These are phyloP conservation scores for Aureobasidium subglaciale DNA, from an alignment of 2,329 filamentous ascomycete species.

Conservation along the genomic window DNA sequence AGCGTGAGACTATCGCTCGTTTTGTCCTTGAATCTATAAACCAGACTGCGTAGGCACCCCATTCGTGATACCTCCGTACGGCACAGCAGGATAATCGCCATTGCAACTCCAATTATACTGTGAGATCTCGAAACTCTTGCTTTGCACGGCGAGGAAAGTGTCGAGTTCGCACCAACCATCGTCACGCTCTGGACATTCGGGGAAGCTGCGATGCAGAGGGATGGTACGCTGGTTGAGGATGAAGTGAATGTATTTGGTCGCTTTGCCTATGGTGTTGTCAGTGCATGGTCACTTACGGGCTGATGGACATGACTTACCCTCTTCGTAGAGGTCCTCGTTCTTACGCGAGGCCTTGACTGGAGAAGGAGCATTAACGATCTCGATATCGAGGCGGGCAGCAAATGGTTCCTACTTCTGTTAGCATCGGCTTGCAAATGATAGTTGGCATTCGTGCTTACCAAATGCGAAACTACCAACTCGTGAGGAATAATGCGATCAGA, in stretches of 20 bases:
- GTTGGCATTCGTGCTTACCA: conserved; percentile 28
- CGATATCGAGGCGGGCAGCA: conserved; percentile 64
- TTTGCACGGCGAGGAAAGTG: conserved; percentile 58
- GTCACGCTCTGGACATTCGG: conserved; percentile 56
- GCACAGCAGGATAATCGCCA: conserved; percentile 45
- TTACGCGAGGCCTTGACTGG: conserved; percentile 52
- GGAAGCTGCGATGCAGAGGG: conserved; percentile 59
- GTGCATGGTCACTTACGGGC: too few relatives aligned
- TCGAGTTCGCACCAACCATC: conserved; percentile 73
- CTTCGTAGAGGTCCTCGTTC: conserved; percentile 39
- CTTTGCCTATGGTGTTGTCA: conserved; percentile 17
- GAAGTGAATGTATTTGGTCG: conserved; percentile 18
- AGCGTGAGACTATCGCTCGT: too few relatives aligned
- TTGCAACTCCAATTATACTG: conserved; percentile 61
- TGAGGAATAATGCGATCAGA: conserved; percentile 49
- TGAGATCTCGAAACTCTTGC: conserved; percentile 51
- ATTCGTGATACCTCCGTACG: conserved; percentile 46
- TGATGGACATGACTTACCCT: conserved; percentile 29
- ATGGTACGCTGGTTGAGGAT: conserved; percentile 57
- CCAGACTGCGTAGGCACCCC: conserved; percentile 35
- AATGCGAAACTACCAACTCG: conserved; percentile 57
- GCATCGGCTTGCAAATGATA: conserved; percentile 21
- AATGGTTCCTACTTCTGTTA: conserved; percentile 49
- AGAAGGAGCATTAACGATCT: conserved; percentile 61
- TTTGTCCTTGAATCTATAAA: background rate